Evolutionary conservation across 2,329 filamentous ascomycete genomes (phyloP), one percentile per base, ranked within the genome.

Genomic region (Colletotrichum horii): DNA sequence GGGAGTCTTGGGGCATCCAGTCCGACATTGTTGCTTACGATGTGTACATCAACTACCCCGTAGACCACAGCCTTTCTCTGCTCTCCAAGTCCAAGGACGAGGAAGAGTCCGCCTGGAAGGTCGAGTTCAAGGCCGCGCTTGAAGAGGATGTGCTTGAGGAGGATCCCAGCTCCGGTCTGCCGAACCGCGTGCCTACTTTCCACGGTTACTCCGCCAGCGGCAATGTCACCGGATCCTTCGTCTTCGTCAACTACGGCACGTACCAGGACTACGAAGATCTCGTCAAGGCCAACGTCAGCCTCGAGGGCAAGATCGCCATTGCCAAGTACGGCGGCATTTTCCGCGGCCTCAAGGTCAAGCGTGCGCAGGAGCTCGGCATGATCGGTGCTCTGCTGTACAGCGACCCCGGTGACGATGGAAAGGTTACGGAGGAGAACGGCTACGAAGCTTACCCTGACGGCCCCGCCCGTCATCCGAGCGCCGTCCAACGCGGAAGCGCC

Each of bases 161-260:
- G 68, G 97, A 99, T 82, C 90, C 92, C 4, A 97, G 96, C 0
- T 95, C 93, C 22, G 90, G 92, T 26, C 87, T 95, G 61, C 85
- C 90, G 12, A 90, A 96, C 80, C 89, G 95, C 34, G 90, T 98
- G 28, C 96, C 96, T 2, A 96, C 94, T 0, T 98, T 98, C 87
- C 96, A 98, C 82, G 97, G 96, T 69, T 98, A 98, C 84, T 98
- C 95, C 6, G 96, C 96, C 6, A 96, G 89, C 76, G 96, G 96
- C 32, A 98, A 98, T 83, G 96, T 97, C 64, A 98, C 96, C 0
- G 95, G 92, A 4, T 91, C 92, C 16, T 97, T 95, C 78, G 94
- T 98, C 36, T 98, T 94, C 81, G 95, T 95, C 82, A 98, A 98
- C 84, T 98, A 97, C 81, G 96, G 96, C 68, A 97, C 94, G 1